Percentiles rank a stretch among this genome's conserved stretches.
Conservation (phyloP, 169 alveolate species). For the Cryptosporidium parvum region DNA sequence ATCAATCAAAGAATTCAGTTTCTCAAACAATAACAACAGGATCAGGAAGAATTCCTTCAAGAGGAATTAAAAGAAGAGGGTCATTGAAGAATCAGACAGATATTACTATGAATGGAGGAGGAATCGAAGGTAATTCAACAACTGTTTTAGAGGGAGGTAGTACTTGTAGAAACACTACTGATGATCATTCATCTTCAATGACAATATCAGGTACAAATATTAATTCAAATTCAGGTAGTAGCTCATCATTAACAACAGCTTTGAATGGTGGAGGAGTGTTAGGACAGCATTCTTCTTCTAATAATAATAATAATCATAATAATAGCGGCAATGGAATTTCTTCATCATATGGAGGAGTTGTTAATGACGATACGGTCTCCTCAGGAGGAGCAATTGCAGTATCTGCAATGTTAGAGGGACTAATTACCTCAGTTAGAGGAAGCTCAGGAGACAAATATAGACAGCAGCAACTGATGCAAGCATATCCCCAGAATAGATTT, state of each 20-base stretch:
- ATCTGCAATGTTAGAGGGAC: constrained; percentile 62
- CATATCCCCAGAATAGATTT: constrained; percentile 71
- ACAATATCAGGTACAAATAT: neutral
- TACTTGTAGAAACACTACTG: neutral
- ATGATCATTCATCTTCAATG: neutral
- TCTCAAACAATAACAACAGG: neutral
- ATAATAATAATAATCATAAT: neutral
- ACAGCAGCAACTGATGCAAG: constrained; percentile 60
- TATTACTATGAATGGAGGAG: neutral
- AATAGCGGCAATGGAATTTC: neutral
- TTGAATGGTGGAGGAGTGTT: neutral
- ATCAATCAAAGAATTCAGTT: neutral
- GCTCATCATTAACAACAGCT: neutral
- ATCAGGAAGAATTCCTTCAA: constrained; percentile 13
- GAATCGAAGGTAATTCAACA: constrained; percentile 7
- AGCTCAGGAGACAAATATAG: constrained; percentile 60
- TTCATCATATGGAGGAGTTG: neutral
- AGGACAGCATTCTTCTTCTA: too few relatives aligned
- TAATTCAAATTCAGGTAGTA: neutral
- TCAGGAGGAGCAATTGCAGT: constrained; percentile 75
- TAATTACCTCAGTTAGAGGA: constrained; percentile 73
- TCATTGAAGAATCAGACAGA: constrained; percentile 27
- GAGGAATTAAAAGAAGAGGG: constrained; percentile 54
- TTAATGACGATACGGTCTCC: neutral
- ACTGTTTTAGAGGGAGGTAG: neutral